phyloP scores from a whole-genome alignment of 495 filamentous ascomycete species.

The Xylaria flabelliformis region DNA sequence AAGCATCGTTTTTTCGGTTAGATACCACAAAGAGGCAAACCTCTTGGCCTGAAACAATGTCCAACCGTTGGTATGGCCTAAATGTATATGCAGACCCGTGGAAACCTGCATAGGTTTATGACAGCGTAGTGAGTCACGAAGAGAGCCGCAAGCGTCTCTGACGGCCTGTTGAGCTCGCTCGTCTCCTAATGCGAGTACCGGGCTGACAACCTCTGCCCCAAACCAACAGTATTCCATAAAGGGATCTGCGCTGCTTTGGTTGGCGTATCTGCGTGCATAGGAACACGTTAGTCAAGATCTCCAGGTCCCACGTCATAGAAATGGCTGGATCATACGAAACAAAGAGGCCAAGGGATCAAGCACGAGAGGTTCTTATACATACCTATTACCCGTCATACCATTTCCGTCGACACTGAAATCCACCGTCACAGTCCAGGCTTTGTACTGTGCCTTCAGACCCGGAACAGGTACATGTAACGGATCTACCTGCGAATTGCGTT shows the following conservation, averaged over 20 bases:
- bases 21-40: constrained; percentile 33
- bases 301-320: neutral
- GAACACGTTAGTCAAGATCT: neutral
- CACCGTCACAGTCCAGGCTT: constrained; percentile 27
- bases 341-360: neutral
- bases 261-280: neutral
- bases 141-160: constrained; percentile 21
- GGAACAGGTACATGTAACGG: constrained; percentile 21
- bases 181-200: constrained; percentile 7
- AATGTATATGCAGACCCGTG: constrained; percentile 33
- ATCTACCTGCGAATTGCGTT: constrained; percentile 16
- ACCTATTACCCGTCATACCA: constrained; percentile 13
- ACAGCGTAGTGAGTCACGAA: constrained; percentile 30
- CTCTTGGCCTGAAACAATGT: constrained; percentile 31
- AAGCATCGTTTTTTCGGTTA: constrained; percentile 25
- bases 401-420: constrained; percentile 29
- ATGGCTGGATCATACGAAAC: neutral
- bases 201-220: constrained; percentile 35
- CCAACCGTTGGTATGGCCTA: constrained; percentile 36
- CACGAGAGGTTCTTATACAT: neutral
- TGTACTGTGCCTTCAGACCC: constrained; percentile 20
- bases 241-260: neutral
- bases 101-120: constrained; percentile 36
- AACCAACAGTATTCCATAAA: constrained; percentile 26
- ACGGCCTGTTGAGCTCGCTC: constrained; percentile 4